Percentiles rank a stretch among this genome's conserved stretches.
phyloP scores from a whole-genome alignment of 2,329 filamentous ascomycete species.

The Penicillium sp. region DNA sequence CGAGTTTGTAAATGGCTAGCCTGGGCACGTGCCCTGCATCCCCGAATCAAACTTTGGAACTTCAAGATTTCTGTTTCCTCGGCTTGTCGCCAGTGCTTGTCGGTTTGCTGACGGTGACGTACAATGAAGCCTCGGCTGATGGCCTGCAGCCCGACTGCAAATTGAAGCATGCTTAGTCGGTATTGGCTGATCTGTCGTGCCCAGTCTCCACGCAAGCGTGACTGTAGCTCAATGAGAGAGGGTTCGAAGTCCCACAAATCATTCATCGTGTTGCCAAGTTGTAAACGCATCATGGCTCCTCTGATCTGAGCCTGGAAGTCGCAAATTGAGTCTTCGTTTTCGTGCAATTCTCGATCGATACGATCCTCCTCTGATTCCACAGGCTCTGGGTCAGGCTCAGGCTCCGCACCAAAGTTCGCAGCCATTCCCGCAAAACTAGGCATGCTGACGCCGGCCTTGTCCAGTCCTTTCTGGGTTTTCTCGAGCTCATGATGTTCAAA shows the following conservation, averaged over 20 bases:
- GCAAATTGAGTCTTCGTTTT: constrained; percentile 68
- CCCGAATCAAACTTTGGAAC: constrained; percentile 78
- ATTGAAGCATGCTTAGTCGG: constrained; percentile 75
- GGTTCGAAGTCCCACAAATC: constrained; percentile 83
- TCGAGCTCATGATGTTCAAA: constrained; percentile 98
- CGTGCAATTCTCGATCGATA: constrained; percentile 74
- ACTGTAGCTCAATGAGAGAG: constrained; percentile 75
- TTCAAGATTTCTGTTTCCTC: constrained; percentile 71
- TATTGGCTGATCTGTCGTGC: constrained; percentile 80
- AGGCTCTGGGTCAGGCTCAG: constrained; percentile 67
- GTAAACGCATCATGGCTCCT: constrained; percentile 74
- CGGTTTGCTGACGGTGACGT: constrained; percentile 61
- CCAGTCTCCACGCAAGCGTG: constrained; percentile 83
- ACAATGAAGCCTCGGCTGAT: constrained; percentile 72
- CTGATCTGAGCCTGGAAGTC: constrained; percentile 86
- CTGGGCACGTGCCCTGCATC: constrained; percentile 45
- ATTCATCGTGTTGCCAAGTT: constrained; percentile 81
- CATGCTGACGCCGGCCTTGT: constrained; percentile 93
- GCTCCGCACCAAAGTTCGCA: constrained; percentile 87
- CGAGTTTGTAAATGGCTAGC: constrained; percentile 43
- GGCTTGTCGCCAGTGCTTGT: constrained; percentile 70
- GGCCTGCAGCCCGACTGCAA: constrained; percentile 78
- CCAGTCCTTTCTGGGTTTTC: constrained; percentile 92
- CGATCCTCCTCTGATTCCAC: constrained; percentile 87
- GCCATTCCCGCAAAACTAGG: constrained; percentile 98